phyloP scores from a whole-genome alignment of 768 basidiomycete genomes.

The Suillus clintonianus region DNA sequence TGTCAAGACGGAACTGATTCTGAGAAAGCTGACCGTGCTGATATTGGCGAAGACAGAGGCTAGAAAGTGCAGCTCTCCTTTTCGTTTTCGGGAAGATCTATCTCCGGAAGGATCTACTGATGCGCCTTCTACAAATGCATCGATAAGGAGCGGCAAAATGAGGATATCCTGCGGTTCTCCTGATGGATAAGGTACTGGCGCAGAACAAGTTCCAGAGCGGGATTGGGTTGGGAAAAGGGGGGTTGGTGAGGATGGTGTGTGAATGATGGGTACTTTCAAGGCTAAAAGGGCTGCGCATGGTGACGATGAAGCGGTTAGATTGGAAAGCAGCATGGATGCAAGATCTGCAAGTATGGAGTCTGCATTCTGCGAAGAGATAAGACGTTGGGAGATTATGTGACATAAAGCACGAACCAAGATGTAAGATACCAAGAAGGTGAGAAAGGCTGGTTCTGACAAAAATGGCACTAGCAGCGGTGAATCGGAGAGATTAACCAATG shows the following conservation, averaged over 20 bases:
- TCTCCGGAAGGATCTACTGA: conserved; percentile 51
- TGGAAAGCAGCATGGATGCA: conserved; percentile 97
- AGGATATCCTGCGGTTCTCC: conserved; percentile 52
- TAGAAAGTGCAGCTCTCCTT: conserved; percentile 87
- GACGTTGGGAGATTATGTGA: conserved; percentile 7
- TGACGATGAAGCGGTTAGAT: conserved; percentile 75
- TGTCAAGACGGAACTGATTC: not conserved
- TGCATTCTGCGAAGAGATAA: conserved; percentile 62
- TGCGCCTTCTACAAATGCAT: conserved; percentile 84
- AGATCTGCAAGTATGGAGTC: conserved; percentile 90
- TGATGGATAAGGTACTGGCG: conserved; percentile 71
- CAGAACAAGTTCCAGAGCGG: conserved; percentile 74
- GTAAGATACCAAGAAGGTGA: conserved; percentile 85
- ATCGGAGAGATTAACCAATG: conserved; percentile 92
- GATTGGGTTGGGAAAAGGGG: conserved; percentile 75
- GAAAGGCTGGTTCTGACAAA: conserved; percentile 71
- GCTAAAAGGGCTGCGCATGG: conserved; percentile 65
- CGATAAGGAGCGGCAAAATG: conserved; percentile 81
- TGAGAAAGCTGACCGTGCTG: conserved; percentile 57
- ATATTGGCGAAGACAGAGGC: conserved; percentile 94
- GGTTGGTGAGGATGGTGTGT: conserved; percentile 41
- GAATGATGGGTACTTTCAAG: conserved; percentile 66
- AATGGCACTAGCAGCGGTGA: conserved; percentile 65
- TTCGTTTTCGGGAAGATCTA: conserved; percentile 52
- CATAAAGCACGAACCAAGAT: conserved; percentile 60